Conservation (phyloP, 2,329 filamentous ascomycete species). For the Cadophora sp. region DNA sequence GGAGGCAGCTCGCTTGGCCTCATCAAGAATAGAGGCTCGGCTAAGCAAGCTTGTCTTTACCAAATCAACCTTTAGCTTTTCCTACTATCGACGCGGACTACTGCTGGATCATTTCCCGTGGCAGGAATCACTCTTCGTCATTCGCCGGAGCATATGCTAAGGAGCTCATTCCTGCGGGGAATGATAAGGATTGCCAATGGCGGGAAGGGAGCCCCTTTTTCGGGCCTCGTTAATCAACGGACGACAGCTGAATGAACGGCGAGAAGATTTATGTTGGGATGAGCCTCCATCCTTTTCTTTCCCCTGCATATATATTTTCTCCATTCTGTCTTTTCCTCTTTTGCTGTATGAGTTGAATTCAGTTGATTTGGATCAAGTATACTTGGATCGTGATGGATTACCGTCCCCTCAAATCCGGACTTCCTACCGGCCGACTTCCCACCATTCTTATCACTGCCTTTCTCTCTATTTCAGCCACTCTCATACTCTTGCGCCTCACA, state of each 20-base stretch:
- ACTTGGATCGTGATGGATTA: not conserved
- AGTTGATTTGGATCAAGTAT: not conserved
- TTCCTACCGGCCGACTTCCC: not conserved
- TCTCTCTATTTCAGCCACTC: not conserved
- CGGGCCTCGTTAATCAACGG: not conserved
- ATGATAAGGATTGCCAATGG: constrained; percentile 3
- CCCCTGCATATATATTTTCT: not conserved
- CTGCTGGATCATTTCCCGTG: not conserved
- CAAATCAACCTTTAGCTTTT: not conserved
- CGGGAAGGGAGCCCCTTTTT: not conserved
- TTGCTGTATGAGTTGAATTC: not conserved
- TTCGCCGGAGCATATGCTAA: not conserved
- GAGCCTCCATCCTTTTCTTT: not conserved
- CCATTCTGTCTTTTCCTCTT: not conserved
- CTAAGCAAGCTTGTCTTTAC: not conserved
- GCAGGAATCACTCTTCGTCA: not conserved
- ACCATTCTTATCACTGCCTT: constrained; percentile 7
- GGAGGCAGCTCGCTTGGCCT: constrained; percentile 1
- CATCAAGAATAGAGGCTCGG: constrained; percentile 1
- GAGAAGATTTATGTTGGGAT: not conserved
- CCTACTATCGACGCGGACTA: constrained; percentile 5
- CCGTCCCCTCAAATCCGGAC: not conserved
- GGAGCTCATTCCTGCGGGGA: not conserved
- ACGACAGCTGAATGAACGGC: not conserved
- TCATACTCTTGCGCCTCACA: constrained; percentile 2